These are phyloP conservation scores for Peterozyma toletana DNA, from an alignment of 805 yeast genomes.

Conservation along the genomic window DNA sequence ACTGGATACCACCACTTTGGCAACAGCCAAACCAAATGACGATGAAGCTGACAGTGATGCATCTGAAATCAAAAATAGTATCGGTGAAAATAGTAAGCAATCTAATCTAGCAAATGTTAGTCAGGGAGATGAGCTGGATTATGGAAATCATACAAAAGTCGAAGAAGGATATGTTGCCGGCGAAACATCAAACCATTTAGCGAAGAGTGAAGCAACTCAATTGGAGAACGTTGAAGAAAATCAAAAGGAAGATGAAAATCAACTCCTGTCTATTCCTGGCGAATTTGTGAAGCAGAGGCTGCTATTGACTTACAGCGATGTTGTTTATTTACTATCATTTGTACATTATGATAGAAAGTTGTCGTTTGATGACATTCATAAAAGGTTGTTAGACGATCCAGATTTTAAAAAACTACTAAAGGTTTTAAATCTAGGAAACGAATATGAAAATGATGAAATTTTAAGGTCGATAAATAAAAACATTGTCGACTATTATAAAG, in stretches of 20 bases:
- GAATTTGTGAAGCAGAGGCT: background rate
- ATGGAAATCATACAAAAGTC: background rate
- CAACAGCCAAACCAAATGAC: background rate
- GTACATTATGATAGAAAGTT: background rate
- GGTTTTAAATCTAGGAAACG: background rate
- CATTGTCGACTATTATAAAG: conserved; percentile 5
- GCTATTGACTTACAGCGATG: conserved; percentile 3
- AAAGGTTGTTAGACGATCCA: background rate
- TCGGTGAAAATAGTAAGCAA: background rate
- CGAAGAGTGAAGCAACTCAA: background rate
- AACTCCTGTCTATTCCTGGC: background rate
- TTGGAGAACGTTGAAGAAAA: background rate
- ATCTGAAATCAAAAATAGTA: conserved; percentile 1
- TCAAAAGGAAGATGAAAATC: background rate
- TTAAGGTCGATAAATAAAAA: conserved; percentile 1
- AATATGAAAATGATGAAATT: background rate
- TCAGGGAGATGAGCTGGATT: background rate
- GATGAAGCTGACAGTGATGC: background rate
- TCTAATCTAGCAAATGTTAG: background rate
- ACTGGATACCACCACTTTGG: too few species aligned
- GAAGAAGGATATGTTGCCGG: background rate
- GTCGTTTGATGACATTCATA: background rate
- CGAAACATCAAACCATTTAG: too few species aligned
- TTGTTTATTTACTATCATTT: conserved; percentile 1
- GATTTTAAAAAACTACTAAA: background rate